These are phyloP conservation scores for Macrocybe gigantea DNA, from an alignment of 768 basidiomycete species.

Conservation along the genomic window DNA sequence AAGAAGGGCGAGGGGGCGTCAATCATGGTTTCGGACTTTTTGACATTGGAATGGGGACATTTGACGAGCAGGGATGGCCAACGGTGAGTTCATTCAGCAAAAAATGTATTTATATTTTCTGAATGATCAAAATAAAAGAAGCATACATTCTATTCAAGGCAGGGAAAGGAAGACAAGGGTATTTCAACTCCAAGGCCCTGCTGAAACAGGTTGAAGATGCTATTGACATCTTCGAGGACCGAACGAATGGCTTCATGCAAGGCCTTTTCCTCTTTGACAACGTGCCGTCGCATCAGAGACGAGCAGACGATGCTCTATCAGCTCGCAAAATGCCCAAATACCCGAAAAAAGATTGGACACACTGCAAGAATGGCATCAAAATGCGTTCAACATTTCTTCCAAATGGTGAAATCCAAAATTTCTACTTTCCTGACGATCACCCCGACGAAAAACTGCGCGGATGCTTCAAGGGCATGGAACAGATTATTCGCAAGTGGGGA, in stretches of 20 bases:
- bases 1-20: slow-evolving; percentile 2
- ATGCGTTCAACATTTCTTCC: no score
- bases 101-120: not conserved
- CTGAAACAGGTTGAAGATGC: slow-evolving; percentile 9
- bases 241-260: not conserved
- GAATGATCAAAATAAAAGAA: not conserved
- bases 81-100: not conserved
- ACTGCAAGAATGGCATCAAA: no score
- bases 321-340: no score
- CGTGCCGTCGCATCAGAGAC: not conserved
- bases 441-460: not conserved
- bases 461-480: not conserved
- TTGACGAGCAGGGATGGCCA: not conserved
- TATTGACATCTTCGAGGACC: slow-evolving; percentile 12
- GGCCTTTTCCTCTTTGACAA: not conserved
- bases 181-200: slow-evolving; percentile 10
- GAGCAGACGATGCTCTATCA: no score
- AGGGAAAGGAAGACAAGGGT: slow-evolving; percentile 13
- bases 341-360: no score
- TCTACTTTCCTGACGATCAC: not conserved
- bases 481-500: no score
- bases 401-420: no score
- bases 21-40: slow-evolving; percentile 4
- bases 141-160: slow-evolving; percentile 7
- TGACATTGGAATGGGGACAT: slow-evolving; percentile 1